Base-by-base conservation (phyloP, 768 basidiomycete genomes). In the Lanmaoa rubissima region DNA sequence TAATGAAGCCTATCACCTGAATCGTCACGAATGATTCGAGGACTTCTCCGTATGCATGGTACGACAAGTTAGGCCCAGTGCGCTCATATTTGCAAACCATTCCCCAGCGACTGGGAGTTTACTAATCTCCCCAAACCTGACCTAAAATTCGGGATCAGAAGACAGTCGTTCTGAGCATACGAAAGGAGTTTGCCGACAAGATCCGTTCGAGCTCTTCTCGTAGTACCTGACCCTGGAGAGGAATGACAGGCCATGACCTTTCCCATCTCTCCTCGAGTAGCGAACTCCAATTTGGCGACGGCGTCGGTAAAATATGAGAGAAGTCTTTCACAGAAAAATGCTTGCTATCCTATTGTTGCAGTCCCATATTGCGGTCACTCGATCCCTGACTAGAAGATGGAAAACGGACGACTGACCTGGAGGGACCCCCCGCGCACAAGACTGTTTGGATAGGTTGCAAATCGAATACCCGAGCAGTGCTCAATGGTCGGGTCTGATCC, bases 401-500 rank as follows among this genome's bases (percentile, higher is more conserved):
- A 36, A 24, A 51, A 32, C 2, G 44, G n/a, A 52, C 11, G 26
- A 63, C 68, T 2, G 11, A 69, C 68, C 65, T 60, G 55, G 6
- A 31, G 41, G 19, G 34, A 19, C 4, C n/a, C 35, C 24, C 4
- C 32, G 26, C 17, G 35, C n/a, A 40, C 40, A n/a, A 67, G 49
- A 54, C 38, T 50, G 14, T 57, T 47, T 0, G 91, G 89, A 68
- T 91, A 94, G 1, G 68, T 60, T 3, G 82, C 75, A 62, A 96
- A 94, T 7, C 79, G 75, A 45, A 94, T 81, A 0, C 63, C 61
- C 0, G 74, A 74, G 63, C 85, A 93, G 59, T 87, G 77, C 65
- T 96, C 94, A 43, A 95, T 92, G 69, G 92, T 78, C 1, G 93
- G 92, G 44, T 85, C 83, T 4, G 91, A 92, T 5, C 73, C 66